Evolutionary conservation across 2,329 filamentous ascomycete species (phyloP).

Genomic region (Cercospora nicotianae): DNA sequence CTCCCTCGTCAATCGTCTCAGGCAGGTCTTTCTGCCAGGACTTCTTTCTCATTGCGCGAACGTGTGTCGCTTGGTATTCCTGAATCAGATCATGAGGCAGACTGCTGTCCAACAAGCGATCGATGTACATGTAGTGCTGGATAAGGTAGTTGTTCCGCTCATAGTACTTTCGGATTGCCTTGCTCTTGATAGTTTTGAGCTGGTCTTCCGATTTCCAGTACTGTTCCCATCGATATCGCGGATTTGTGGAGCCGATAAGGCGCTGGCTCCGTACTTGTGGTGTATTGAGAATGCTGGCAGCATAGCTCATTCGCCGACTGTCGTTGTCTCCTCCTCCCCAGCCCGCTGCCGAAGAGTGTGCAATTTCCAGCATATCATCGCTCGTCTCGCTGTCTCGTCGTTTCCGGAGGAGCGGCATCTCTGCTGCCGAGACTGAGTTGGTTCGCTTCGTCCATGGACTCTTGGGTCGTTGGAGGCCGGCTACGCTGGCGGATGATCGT

Average conservation of each 20-base stretch:
- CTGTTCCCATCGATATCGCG: slow-evolving; percentile 77
- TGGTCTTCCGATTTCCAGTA: slow-evolving; percentile 84
- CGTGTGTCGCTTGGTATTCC: slow-evolving; percentile 66
- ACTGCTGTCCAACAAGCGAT: slow-evolving; percentile 83
- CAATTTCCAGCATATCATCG: slow-evolving; percentile 15
- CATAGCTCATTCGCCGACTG: slow-evolving; percentile 45
- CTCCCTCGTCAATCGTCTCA: slow-evolving; percentile 73
- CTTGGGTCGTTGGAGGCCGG: slow-evolving; percentile 17
- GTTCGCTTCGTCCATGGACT: slow-evolving; percentile 13
- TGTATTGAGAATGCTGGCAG: slow-evolving; percentile 47
- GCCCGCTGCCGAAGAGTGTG: slow-evolving; percentile 16
- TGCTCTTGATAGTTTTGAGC: slow-evolving; percentile 68
- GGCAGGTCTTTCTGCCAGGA: slow-evolving; percentile 56
- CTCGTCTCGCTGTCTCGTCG: slow-evolving; percentile 25
- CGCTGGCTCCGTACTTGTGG: slow-evolving; percentile 78
- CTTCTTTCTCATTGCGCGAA: slow-evolving; percentile 14
- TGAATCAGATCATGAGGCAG: slow-evolving; percentile 90
- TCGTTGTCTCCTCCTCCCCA: slow-evolving; percentile 39
- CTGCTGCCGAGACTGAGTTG: slow-evolving; percentile 29
- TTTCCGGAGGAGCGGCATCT: slow-evolving; percentile 21
- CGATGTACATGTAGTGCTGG: slow-evolving; percentile 91
- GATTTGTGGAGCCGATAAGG: slow-evolving; percentile 85
- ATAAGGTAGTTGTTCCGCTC: slow-evolving; percentile 85
- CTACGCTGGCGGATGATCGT: slow-evolving; percentile 29
- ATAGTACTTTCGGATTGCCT: slow-evolving; percentile 79